These are phyloP conservation scores for Fomitopsis betulina DNA, from an alignment of 1,284 basidiomycete species.

Conservation along the genomic window DNA sequence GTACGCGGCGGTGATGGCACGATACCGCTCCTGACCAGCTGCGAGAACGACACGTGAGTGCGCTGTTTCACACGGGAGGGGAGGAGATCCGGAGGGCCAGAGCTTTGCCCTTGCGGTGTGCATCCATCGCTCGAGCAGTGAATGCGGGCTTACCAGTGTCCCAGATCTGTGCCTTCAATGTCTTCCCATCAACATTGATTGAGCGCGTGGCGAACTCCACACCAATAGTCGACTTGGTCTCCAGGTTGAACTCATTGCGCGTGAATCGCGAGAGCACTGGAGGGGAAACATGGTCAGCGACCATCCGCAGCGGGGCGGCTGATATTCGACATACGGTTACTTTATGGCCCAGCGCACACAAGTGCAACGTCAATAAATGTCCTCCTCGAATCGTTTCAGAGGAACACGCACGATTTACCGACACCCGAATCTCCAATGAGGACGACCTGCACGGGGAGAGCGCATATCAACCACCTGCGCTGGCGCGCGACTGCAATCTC, in stretches of 20 bases:
- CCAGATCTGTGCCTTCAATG: conserved; percentile 99
- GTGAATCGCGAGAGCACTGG: conserved; percentile 93
- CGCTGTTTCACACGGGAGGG: not conserved
- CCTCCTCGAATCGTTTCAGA: not conserved
- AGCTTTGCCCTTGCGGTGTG: not conserved
- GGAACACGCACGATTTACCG: conserved; percentile 84
- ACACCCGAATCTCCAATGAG: conserved; percentile 99
- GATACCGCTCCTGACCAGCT: conserved; percentile 99
- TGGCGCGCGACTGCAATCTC: not conserved
- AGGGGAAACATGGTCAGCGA: not conserved
- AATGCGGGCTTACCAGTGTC: conserved; percentile 73
- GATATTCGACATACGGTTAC: conserved; percentile 27
- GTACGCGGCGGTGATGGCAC: conserved; percentile 99
- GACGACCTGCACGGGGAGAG: conserved; percentile 63
- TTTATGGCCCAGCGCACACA: conserved; percentile 11
- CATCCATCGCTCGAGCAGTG: not conserved
- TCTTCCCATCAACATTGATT: conserved; percentile 94
- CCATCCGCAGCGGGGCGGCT: not conserved
- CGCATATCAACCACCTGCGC: conserved; percentile 7
- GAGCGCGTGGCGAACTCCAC: conserved; percentile 99
- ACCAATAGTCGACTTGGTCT: conserved; percentile 98
- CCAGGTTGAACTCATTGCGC: conserved; percentile 98
- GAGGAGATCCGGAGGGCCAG: not conserved
- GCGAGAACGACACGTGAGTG: conserved; percentile 1
- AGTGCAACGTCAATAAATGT: not conserved